Conservation (phyloP, 805 yeast genomes). For the Brettanomyces naardenensis region DNA sequence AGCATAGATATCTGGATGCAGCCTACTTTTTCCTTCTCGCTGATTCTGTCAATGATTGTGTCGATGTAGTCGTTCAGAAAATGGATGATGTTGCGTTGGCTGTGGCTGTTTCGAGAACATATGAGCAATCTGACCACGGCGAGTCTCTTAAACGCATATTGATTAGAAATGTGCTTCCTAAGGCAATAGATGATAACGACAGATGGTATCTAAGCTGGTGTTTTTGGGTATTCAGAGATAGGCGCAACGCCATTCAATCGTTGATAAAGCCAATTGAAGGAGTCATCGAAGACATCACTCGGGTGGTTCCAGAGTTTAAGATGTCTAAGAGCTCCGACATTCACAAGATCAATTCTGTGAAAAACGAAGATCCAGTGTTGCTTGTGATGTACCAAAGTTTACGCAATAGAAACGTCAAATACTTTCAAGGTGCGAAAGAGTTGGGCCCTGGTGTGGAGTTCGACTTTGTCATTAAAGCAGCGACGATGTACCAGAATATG, state of each 20-base stretch:
- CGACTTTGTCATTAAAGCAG: conserved; percentile 51
- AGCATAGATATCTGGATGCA: conserved; percentile 80
- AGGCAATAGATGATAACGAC: conserved; percentile 55
- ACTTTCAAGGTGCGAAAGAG: conserved; percentile 41
- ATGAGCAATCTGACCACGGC: conserved; percentile 51
- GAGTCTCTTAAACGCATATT: conserved; percentile 44
- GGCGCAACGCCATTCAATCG: conserved; percentile 50
- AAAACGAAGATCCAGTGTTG: conserved; percentile 72
- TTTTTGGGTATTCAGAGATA: conserved; percentile 54
- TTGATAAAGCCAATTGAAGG: conserved; percentile 47
- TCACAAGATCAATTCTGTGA: conserved; percentile 13
- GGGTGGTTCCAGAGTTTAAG: conserved; percentile 22
- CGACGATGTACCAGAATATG: conserved; percentile 71
- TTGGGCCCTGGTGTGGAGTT: conserved; percentile 44
- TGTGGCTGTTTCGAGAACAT: conserved; percentile 70
- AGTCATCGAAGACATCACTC: conserved; percentile 22
- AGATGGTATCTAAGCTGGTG: conserved; percentile 81
- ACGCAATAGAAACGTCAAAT: conserved; percentile 42
- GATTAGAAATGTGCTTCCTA: conserved; percentile 43
- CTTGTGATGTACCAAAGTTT: conserved; percentile 56
- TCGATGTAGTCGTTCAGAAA: conserved; percentile 62
- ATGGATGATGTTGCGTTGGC: conserved; percentile 68
- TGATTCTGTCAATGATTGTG: conserved; percentile 67
- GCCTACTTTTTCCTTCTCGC: conserved; percentile 84
- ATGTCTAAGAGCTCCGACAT: conserved; percentile 33